Evolutionary conservation across 2,329 filamentous ascomycete genomes (phyloP), one percentile per base, ranked within the genome.

Genomic region (Colletotrichum somersetense): DNA sequence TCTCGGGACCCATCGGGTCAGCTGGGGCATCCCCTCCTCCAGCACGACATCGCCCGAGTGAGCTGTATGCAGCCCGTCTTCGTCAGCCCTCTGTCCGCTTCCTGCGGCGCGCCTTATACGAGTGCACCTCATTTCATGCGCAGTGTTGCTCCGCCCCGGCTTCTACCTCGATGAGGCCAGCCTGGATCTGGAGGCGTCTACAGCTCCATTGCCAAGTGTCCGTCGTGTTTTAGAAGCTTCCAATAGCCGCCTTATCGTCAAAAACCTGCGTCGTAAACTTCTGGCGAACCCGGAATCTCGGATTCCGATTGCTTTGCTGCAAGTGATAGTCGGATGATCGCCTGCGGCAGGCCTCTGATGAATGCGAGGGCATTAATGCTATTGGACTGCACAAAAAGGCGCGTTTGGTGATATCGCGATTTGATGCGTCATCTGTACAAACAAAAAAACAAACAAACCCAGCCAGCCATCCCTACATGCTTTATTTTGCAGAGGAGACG

Each of bases 81-180:
- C 57, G 69, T 68, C 69, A 72, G 69, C 59, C 33, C 40, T 48
- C 69, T 65, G 33, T 63, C 52, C 69, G 59, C 30, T 59, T 59
- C 35, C 69, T 68, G 65, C 52, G 53, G 57, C 58, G 26, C 50
- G 23, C 59, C 14, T 30, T 42, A 67, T 71, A 57, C 57, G 57
- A 71, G 67, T 44, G 48, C 64, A 46, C 50, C 64, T 18, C 62
- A 33, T 33, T n/a, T 30, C 52, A 57, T 71, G 64, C 64, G 62
- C 44, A 38, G 3, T 23, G 20, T 44, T 48, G 33, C 65, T 67
- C 53, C 69, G 65, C 68, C 68, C 48, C 65, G 44, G 63, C 50
- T 62, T 68, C 30, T 50, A 58, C 58, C 52, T 46, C 35, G 26
- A 50, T n/a, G 4, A 52, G 42, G n/a, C 4, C 56, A 42, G 23